These are phyloP conservation scores for Phytopythium vexans DNA, from an alignment of 352 stramenopile genomes.

Conservation along the genomic window DNA sequence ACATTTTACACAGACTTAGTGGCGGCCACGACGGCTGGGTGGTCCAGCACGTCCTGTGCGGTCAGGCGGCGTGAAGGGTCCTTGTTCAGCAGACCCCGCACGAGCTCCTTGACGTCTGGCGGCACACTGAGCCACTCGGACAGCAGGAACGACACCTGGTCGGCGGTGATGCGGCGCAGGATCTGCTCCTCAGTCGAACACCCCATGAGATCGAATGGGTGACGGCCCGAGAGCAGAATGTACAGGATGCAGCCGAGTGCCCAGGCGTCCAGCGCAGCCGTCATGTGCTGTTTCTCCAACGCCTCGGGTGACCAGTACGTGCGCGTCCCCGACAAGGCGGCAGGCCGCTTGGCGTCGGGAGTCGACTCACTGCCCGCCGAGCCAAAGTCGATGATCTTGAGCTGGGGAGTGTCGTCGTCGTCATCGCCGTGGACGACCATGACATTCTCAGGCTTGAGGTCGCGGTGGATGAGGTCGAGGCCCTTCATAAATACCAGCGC, in stretches of 20 bases:
- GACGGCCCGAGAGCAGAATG: slow-evolving; percentile 80
- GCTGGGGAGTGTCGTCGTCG: slow-evolving; percentile 4
- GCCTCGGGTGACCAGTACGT: slow-evolving; percentile 87
- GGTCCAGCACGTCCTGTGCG: slow-evolving; percentile 47
- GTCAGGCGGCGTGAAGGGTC: slow-evolving; percentile 47
- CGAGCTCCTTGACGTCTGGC: slow-evolving; percentile 54
- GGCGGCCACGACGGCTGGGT: slow-evolving; percentile 26
- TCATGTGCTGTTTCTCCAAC: slow-evolving; percentile 48
- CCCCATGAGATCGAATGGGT: slow-evolving; percentile 86
- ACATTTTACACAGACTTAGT: slow-evolving; percentile 14
- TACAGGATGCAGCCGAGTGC: slow-evolving; percentile 85
- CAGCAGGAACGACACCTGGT: slow-evolving; percentile 54
- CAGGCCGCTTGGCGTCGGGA: slow-evolving; percentile 12
- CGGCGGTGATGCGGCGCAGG: slow-evolving; percentile 45
- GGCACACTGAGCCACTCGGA: slow-evolving; percentile 54
- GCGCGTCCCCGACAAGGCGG: slow-evolving; percentile 66
- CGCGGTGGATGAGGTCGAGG: slow-evolving; percentile 71
- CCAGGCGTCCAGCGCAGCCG: slow-evolving; percentile 86
- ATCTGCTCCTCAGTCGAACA: slow-evolving; percentile 76
- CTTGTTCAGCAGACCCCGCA: slow-evolving; percentile 70
- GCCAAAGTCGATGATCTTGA: slow-evolving; percentile 90
- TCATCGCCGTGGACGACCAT: slow-evolving; percentile 41
- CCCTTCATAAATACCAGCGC: slow-evolving; percentile 69
- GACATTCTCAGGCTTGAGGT: slow-evolving; percentile 89
- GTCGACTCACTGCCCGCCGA: slow-evolving; percentile 40